Percentiles rank a stretch among this genome's conserved stretches.
phyloP scores from a whole-genome alignment of 2,329 filamentous ascomycete species.

The Calonectria hongkongensis region DNA sequence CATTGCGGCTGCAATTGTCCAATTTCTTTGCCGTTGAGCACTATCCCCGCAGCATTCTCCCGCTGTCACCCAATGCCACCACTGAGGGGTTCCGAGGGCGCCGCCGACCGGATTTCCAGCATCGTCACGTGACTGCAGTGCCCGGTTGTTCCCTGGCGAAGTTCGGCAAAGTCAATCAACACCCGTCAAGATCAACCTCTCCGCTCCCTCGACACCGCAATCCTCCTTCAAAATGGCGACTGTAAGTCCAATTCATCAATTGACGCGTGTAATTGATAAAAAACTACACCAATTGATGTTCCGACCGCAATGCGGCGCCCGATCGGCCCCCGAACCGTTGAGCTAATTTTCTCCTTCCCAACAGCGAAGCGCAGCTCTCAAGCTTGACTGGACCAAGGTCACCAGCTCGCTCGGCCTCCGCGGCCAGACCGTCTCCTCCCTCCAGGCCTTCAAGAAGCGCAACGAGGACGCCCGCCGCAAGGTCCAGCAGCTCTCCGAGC shows the following conservation, averaged over 20 bases:
- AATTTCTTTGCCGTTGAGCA: background rate
- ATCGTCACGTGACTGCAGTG: slow-evolving; percentile 59
- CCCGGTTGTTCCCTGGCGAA: slow-evolving; percentile 58
- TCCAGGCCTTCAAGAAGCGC: slow-evolving; percentile 99
- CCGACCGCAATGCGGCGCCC: slow-evolving; percentile 42
- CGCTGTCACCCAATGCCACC: slow-evolving; percentile 20
- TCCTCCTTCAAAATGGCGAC: slow-evolving; percentile 78
- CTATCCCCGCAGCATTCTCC: slow-evolving; percentile 24
- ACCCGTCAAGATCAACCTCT: slow-evolving; percentile 69
- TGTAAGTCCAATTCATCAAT: slow-evolving; percentile 72
- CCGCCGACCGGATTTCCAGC: slow-evolving; percentile 40
- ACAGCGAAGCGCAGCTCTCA: slow-evolving; percentile 98
- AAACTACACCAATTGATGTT: slow-evolving; percentile 43
- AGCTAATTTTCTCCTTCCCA: slow-evolving; percentile 72
- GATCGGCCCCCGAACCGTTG: slow-evolving; percentile 57
- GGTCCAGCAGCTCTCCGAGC: slow-evolving; percentile 88
- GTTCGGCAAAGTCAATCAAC: slow-evolving; percentile 69
- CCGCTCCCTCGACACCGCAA: slow-evolving; percentile 67
- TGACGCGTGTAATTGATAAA: slow-evolving; percentile 48
- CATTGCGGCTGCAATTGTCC: background rate
- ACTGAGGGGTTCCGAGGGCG: slow-evolving; percentile 52
- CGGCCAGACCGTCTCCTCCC: slow-evolving; percentile 92
- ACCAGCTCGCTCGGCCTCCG: slow-evolving; percentile 95
- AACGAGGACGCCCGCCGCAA: slow-evolving; percentile 99
- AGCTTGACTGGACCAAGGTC: slow-evolving; percentile 99